These are phyloP conservation scores for Aegle marmelos DNA, from an alignment of 345 rosid species.

Conservation along the genomic window DNA sequence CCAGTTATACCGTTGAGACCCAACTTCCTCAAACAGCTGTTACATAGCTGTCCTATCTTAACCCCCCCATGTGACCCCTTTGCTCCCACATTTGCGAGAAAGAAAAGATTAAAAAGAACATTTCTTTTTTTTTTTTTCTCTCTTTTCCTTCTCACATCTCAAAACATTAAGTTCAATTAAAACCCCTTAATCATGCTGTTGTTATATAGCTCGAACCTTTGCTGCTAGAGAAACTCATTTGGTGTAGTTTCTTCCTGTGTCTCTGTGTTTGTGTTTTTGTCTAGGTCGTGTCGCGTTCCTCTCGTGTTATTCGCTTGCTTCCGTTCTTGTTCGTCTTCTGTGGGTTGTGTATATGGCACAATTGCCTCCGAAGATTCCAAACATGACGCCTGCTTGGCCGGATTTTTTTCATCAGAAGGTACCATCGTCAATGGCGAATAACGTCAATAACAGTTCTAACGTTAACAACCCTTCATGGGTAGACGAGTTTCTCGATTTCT, in stretches of 20 bases:
- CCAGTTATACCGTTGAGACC: constrained; percentile 78
- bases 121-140: no score
- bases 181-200: not conserved
- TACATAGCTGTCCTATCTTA: constrained; percentile 63
- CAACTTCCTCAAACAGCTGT: constrained; percentile 67
- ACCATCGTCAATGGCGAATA: constrained; percentile 23
- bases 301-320: no score
- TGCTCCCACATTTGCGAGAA: constrained; percentile 22
- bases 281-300: not conserved
- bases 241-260: not conserved
- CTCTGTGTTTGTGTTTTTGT: not conserved
- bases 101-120: not conserved
- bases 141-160: not conserved
- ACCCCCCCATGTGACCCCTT: constrained; percentile 56
- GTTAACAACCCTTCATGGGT: constrained; percentile 58
- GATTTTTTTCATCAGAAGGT: constrained; percentile 53
- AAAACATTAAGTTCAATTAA: not conserved
- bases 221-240: constrained; percentile 10
- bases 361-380: constrained; percentile 91
- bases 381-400: constrained; percentile 67
- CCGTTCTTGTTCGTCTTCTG: not conserved
- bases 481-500: constrained; percentile 86
- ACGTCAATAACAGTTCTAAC: not conserved
- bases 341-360: constrained; percentile 53
- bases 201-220: not conserved